phyloP scores from a whole-genome alignment of 2,329 filamentous ascomycete species.

The Cercospora sesami region DNA sequence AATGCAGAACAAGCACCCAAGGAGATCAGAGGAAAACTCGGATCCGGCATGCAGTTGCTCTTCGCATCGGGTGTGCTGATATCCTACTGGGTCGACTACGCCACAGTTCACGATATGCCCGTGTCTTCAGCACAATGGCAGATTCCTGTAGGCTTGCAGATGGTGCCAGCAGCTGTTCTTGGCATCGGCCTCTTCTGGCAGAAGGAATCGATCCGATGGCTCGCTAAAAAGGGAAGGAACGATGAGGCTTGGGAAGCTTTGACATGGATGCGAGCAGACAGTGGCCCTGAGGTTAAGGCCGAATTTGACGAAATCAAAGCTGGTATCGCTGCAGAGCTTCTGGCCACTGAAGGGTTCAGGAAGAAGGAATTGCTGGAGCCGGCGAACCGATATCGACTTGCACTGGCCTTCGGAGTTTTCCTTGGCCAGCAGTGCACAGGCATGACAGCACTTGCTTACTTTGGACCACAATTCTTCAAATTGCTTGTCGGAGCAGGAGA shows the following conservation, averaged over 20 bases:
- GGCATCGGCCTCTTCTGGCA: constrained; percentile 53
- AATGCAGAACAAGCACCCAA: constrained; percentile 47
- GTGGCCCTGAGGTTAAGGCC: constrained; percentile 35
- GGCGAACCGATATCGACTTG: constrained; percentile 48
- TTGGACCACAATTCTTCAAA: constrained; percentile 57
- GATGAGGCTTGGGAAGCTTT: constrained; percentile 53
- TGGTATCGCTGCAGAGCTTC: constrained; percentile 50
- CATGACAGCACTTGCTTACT: constrained; percentile 54
- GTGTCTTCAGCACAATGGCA: constrained; percentile 54
- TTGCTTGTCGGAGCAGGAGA: constrained; percentile 51
- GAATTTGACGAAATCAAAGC: constrained; percentile 55
- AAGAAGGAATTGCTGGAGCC: constrained; percentile 47
- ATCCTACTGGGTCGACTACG: constrained; percentile 58
- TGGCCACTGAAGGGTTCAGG: constrained; percentile 41
- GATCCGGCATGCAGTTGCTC: constrained; percentile 55
- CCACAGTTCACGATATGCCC: constrained; percentile 40
- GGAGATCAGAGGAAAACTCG: constrained; percentile 51
- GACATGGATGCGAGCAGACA: constrained; percentile 54
- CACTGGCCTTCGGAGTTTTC: constrained; percentile 52
- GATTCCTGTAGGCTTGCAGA: constrained; percentile 56
- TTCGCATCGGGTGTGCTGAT: constrained; percentile 53
- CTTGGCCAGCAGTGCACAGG: constrained; percentile 57
- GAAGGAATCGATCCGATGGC: constrained; percentile 54
- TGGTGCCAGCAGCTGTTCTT: constrained; percentile 52
- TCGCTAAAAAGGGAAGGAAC: constrained; percentile 49